These are phyloP conservation scores for Mycena vulgaris DNA, from an alignment of 768 basidiomycete species.

Conservation along the genomic window DNA sequence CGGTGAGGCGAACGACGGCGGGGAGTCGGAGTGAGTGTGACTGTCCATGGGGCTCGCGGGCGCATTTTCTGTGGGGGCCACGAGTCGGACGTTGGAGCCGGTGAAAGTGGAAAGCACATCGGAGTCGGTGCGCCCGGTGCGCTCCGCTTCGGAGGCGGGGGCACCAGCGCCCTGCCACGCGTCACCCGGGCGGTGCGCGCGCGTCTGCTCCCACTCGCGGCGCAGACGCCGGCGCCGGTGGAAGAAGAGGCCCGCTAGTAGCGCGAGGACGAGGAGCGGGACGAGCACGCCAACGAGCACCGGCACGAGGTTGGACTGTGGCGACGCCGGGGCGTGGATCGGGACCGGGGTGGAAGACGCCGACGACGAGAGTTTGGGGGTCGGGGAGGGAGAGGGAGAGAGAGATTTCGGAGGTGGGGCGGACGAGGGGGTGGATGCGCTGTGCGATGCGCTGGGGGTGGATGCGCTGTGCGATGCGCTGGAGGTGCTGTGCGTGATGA, in stretches of 20 bases:
- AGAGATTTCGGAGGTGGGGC: no score
- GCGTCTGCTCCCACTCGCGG: not conserved
- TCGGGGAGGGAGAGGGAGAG: not conserved
- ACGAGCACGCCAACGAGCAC: not conserved
- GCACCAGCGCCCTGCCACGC: not conserved
- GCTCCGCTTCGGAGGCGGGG: not conserved
- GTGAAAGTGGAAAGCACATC: not conserved
- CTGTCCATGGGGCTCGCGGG: not conserved
- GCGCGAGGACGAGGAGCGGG: not conserved
- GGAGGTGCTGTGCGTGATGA: not conserved
- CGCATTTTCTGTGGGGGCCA: not conserved
- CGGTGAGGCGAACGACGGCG: not conserved
- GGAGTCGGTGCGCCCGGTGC: not conserved
- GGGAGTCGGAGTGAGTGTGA: not conserved
- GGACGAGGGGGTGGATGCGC: no score
- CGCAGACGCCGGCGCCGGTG: not conserved
- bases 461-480: no score
- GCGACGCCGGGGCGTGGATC: not conserved
- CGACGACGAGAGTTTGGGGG: not conserved
- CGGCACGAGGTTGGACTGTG: not conserved
- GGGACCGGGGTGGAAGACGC: not conserved
- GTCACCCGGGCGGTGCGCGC: no score
- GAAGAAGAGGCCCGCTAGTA: not conserved
- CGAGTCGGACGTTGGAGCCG: conserved; percentile 4
- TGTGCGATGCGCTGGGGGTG: no score